phyloP scores from a whole-genome alignment of 176 grass and related monocot genomes.

The Oryza meyeriana region DNA sequence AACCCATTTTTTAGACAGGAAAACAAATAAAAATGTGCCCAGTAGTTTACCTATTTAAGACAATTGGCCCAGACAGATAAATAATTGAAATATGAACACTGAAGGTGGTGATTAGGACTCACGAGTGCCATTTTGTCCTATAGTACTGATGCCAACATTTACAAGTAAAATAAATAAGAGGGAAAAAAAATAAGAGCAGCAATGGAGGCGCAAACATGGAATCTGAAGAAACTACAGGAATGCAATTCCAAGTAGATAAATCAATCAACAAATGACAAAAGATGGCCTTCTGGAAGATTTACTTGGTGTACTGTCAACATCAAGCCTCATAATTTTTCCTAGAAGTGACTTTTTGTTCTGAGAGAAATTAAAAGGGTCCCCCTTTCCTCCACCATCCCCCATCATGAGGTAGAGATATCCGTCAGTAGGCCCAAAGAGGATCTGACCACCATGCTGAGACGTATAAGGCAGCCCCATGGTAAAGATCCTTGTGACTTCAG shows the following conservation, averaged over 20 bases:
- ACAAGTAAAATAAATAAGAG: neutral
- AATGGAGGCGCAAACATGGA: neutral
- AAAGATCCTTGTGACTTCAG: constrained; percentile 81
- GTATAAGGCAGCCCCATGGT: constrained; percentile 85
- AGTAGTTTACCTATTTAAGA: neutral
- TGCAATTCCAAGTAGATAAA: neutral
- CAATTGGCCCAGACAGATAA: neutral
- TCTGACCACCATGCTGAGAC: constrained; percentile 68
- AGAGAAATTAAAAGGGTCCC: constrained; percentile 87
- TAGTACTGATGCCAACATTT: neutral
- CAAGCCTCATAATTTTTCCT: constrained; percentile 92
- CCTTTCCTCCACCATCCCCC: constrained; percentile 88
- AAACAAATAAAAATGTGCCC: neutral
- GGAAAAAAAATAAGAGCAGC: neutral
- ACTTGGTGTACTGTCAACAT: constrained; percentile 64
- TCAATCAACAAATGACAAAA: neutral
- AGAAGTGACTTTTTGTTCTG: constrained; percentile 90
- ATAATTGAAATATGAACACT: neutral
- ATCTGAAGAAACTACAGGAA: neutral
- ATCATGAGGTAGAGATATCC: constrained; percentile 93
- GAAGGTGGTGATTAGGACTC: neutral
- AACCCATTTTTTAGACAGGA: constrained; percentile 8
- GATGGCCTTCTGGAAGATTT: constrained; percentile 15
- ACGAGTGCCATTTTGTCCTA: neutral
- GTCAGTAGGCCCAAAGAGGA: constrained; percentile 83